Evolutionary conservation across 305 asterid genomes (phyloP).

Genomic region (Fraxinus angustifolia): DNA sequence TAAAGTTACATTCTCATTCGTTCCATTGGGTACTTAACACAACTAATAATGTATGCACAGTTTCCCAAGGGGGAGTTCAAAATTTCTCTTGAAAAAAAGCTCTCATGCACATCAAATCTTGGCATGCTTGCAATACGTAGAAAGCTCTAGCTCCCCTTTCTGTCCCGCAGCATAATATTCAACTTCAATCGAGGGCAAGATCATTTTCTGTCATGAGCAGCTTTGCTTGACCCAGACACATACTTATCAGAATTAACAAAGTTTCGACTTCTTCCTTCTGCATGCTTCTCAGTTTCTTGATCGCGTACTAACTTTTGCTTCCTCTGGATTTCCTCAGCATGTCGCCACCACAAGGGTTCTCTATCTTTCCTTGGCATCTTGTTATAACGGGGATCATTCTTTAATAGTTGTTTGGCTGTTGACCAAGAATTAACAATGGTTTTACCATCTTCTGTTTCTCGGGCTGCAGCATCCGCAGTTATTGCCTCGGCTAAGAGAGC

Average conservation of each 20-base stretch:
- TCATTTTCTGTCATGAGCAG: constrained; percentile 43
- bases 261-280: constrained; percentile 44
- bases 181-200: neutral
- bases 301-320: constrained; percentile 49
- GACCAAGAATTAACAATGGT: constrained; percentile 81
- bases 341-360: constrained; percentile 81
- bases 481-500: constrained; percentile 57
- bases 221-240: constrained; percentile 42
- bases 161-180: neutral
- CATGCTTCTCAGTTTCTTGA: constrained; percentile 46
- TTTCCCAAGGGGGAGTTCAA: neutral
- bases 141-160: neutral
- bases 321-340: constrained; percentile 69
- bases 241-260: constrained; percentile 45
- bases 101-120: neutral
- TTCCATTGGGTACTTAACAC: neutral
- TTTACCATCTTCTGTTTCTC: constrained; percentile 70
- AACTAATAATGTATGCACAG: neutral
- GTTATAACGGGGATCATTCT: constrained; percentile 66
- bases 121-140: neutral
- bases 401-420: constrained; percentile 71
- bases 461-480: constrained; percentile 60
- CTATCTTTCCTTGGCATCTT: constrained; percentile 86
- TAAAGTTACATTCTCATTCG: neutral
- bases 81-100: neutral